Base-by-base conservation (phyloP, 2,329 filamentous ascomycete genomes). In the Coleophoma crateriformis region DNA sequence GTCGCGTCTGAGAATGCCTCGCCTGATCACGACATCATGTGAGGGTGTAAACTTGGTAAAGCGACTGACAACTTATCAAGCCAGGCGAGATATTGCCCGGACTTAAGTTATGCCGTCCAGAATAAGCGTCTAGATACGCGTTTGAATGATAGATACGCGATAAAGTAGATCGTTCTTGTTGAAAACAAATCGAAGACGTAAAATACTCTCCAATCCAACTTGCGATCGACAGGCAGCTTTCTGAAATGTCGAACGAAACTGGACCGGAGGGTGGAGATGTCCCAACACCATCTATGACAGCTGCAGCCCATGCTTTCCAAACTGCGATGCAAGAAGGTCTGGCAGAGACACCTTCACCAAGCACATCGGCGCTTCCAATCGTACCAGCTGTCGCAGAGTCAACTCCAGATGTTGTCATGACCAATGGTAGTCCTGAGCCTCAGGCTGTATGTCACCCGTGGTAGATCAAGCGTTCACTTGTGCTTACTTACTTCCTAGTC, bases 341-440 rank as follows among this genome's bases (percentile, higher is more conserved):
- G 3, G 27, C 27, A 53, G 55, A 62, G 54, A n/a, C 53, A 35
- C 32, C 51, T 27, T 47, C 52, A 14, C 48, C 52, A 33, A 42
- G 48, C 40, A 37, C 55, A 27, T 42, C 52, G 37, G 43, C 53
- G 45, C 43, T 41, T 34, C 33, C 53, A 47, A 42, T 48, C 51
- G 38, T 54, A 57, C 54, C 52, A 50, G 46, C 15, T 51, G 43
- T 42, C 6, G 32, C 17, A 33, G 38, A 56, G 14, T 46, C 39
- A 22, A 44, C 41, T 19, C 56, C 50, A 50, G 61, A 64, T 48
- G 48, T 61, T 19, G 52, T 60, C 13, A 64, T 65, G 62, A 57
- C 53, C 35, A 60, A 64, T 43, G 49, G 45, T 10, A 58, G 54
- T 32, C 54, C 56, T 22, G 58, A 58, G 34, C 47, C 52, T 45